phyloP scores from a whole-genome alignment of 208 protist species.

The Leishmania guyanensis region DNA sequence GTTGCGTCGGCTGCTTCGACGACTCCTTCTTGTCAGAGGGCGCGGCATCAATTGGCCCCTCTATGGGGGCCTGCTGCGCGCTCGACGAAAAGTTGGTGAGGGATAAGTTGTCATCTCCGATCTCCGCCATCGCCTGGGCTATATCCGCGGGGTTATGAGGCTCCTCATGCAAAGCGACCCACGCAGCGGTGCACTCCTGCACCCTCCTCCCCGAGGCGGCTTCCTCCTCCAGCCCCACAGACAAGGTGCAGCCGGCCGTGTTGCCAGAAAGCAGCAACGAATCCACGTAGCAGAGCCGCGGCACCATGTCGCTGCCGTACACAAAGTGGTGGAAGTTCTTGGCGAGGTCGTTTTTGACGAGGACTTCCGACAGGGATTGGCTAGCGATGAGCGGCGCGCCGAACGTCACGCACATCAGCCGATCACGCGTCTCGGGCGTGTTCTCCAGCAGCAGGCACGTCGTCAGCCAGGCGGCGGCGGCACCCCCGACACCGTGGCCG shows the following conservation, averaged over 20 bases:
- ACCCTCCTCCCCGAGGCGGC: slow-evolving; percentile 10
- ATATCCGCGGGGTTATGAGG: neutral
- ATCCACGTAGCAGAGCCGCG: slow-evolving; percentile 62
- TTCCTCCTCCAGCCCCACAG: slow-evolving; percentile 3
- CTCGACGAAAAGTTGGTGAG: neutral
- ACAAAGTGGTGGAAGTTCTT: slow-evolving; percentile 70
- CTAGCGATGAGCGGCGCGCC: slow-evolving; percentile 43
- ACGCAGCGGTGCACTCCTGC: slow-evolving; percentile 20
- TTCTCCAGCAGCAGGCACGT: slow-evolving; percentile 40
- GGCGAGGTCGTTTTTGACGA: slow-evolving; percentile 9
- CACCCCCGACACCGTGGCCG: slow-evolving; percentile 48
- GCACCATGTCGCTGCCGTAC: slow-evolving; percentile 71
- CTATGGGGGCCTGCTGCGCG: neutral
- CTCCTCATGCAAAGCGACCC: slow-evolving; percentile 22
- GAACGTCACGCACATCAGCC: slow-evolving; percentile 51
- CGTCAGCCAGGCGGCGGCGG: slow-evolving; percentile 31
- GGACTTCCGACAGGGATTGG: slow-evolving; percentile 28
- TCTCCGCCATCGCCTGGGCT: neutral
- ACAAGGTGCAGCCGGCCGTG: slow-evolving; percentile 18
- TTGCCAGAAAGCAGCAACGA: slow-evolving; percentile 27
- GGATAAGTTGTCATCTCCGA: slow-evolving; percentile 6
- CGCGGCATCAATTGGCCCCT: neutral
- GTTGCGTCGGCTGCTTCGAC: neutral
- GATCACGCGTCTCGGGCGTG: slow-evolving; percentile 25
- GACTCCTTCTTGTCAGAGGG: neutral